phyloP scores from a whole-genome alignment of 2,329 filamentous ascomycete species.

The Dothidotthia symphoricarpi region DNA sequence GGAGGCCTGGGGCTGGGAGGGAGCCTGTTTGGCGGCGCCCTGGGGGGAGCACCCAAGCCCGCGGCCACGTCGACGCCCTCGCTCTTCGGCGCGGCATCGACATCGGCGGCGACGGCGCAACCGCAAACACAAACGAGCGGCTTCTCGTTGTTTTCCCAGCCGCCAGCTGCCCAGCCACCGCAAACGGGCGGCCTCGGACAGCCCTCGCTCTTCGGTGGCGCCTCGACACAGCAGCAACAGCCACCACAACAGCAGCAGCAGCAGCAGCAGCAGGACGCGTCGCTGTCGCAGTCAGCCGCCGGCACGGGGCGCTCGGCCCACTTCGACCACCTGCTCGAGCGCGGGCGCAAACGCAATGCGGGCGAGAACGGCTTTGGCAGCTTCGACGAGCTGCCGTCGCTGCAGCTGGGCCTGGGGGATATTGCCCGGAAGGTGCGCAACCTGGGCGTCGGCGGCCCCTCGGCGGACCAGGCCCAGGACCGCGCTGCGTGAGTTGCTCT shows the following conservation, averaged over 20 bases:
- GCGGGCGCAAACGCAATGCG: constrained; percentile 65
- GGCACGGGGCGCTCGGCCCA: constrained; percentile 54
- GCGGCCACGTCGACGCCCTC: constrained; percentile 23
- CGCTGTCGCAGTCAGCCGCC: constrained; percentile 35
- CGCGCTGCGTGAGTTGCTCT: constrained; percentile 53
- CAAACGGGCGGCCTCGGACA: constrained; percentile 32
- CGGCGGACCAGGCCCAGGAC: constrained; percentile 48
- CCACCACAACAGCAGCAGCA: constrained; percentile 15
- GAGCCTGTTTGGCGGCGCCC: constrained; percentile 35
- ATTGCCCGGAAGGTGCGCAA: constrained; percentile 73
- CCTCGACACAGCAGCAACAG: constrained; percentile 28
- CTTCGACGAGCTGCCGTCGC: constrained; percentile 77
- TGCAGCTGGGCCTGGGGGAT: constrained; percentile 90
- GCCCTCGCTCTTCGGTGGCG: constrained; percentile 26
- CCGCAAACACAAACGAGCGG: constrained; percentile 21
- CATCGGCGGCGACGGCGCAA: constrained; percentile 15
- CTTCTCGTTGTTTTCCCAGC: constrained; percentile 24
- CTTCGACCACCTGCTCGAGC: constrained; percentile 64
- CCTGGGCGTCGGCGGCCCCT: constrained; percentile 71
- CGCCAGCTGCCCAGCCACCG: constrained; percentile 25
- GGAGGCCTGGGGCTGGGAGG: constrained; percentile 27
- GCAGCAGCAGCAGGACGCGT: constrained; percentile 33
- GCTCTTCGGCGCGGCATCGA: constrained; percentile 23
- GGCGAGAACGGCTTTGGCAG: constrained; percentile 58
- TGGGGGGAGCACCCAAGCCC: constrained; percentile 40